These are phyloP conservation scores for Aspergillus piperis DNA, from an alignment of 2,329 filamentous ascomycete genomes.

Conservation along the genomic window DNA sequence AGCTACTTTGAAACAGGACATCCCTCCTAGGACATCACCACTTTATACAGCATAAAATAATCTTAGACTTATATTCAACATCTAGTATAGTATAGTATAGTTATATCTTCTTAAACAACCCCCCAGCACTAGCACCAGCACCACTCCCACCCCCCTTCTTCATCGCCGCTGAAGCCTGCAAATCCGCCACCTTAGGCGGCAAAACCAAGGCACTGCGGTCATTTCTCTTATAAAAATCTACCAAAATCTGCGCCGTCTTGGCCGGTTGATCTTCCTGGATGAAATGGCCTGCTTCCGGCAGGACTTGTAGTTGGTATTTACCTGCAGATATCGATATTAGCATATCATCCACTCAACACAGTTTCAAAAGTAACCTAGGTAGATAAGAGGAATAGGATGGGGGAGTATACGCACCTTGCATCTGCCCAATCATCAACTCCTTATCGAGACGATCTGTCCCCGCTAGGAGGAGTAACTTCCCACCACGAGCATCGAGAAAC, in stretches of 20 bases:
- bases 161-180: slow-evolving; percentile 52
- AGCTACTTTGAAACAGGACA: too few relatives aligned
- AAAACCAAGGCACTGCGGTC: slow-evolving; percentile 81
- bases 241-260: slow-evolving; percentile 80
- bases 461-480: slow-evolving; percentile 81
- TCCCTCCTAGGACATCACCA: too few relatives aligned
- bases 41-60: background rate
- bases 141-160: slow-evolving; percentile 32
- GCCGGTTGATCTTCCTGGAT: slow-evolving; percentile 93
- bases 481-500: slow-evolving; percentile 78
- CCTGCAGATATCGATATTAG: slow-evolving; percentile 40
- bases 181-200: slow-evolving; percentile 85
- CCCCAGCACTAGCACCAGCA: background rate
- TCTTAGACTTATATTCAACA: background rate
- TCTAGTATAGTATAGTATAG: background rate
- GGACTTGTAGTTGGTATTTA: slow-evolving; percentile 93
- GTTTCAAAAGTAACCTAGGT: background rate
- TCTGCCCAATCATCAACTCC: slow-evolving; percentile 91
- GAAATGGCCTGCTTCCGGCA: slow-evolving; percentile 94
- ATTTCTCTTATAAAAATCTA: slow-evolving; percentile 90
- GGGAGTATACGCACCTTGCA: slow-evolving; percentile 69
- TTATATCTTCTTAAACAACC: slow-evolving; percentile 10
- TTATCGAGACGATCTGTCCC: slow-evolving; percentile 89
- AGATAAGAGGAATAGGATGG: background rate
- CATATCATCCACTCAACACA: background rate